These are phyloP conservation scores for Arachis stenosperma DNA, from an alignment of 306 rosid species.

Conservation along the genomic window DNA sequence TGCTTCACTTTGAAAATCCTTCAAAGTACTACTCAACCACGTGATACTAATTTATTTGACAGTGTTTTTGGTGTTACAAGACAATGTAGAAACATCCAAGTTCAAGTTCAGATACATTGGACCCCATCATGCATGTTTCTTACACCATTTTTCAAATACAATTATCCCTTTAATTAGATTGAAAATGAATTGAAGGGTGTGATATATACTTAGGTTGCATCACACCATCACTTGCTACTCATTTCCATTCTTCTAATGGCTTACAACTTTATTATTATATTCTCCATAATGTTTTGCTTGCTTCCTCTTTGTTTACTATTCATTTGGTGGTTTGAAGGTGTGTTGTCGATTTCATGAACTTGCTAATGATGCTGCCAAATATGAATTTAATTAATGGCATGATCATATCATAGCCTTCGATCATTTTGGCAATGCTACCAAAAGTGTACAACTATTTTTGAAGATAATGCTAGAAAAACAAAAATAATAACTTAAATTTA, in stretches of 20 bases:
- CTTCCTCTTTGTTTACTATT: not conserved
- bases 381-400: conserved; percentile 43
- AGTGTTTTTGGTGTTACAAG: conserved; percentile 38
- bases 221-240: conserved; percentile 20
- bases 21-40: conserved; percentile 37
- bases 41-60: conserved; percentile 43
- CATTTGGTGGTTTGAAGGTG: not conserved
- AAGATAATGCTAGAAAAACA: not conserved
- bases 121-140: conserved; percentile 49
- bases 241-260: conserved; percentile 25
- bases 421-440: not conserved
- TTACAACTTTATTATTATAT: not conserved
- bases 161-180: too few relatives aligned
- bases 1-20: conserved; percentile 23
- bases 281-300: not conserved
- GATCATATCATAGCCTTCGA: conserved; percentile 12
- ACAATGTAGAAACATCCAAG: conserved; percentile 45
- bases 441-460: not conserved
- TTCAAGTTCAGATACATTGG: conserved; percentile 39
- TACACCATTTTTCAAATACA: conserved; percentile 41
- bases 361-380: conserved; percentile 30
- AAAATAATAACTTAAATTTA: too few relatives aligned
- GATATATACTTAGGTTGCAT: not conserved
- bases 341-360: conserved; percentile 1
- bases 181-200: too few relatives aligned